A percentile compares a stretch with the other conserved stretches of the same genome.
Conservation (phyloP, 805 yeast genomes). For the Debaryomyces tyrocola region DNA sequence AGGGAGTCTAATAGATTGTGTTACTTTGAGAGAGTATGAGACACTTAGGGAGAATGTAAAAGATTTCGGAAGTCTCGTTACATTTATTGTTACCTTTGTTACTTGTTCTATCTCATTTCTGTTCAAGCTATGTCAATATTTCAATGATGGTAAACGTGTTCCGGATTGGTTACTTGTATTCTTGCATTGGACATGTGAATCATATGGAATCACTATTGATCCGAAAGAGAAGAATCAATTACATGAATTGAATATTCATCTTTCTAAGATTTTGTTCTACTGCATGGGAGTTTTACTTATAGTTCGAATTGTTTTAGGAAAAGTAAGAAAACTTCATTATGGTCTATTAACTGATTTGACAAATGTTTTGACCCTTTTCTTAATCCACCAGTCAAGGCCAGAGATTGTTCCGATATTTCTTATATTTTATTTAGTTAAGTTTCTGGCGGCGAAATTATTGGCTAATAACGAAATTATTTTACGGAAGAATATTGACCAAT, state of each 20-base stretch:
- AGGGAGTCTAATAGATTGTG: conserved; percentile 24
- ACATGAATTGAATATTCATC: conserved; percentile 22
- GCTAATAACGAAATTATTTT: conserved; percentile 3
- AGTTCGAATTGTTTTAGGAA: conserved; percentile 28
- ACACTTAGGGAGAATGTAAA: conserved; percentile 6
- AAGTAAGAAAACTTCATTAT: conserved; percentile 19
- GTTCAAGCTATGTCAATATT: conserved; percentile 56
- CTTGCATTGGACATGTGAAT: conserved; percentile 27
- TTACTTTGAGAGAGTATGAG: conserved; percentile 9
- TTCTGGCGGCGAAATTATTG: conserved; percentile 15
- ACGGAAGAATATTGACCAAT: conserved; percentile 13
- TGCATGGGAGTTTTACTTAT: conserved; percentile 29
- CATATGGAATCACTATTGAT: conserved; percentile 25
- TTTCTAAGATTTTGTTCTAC: conserved; percentile 24
- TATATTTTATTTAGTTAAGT: conserved; percentile 31
- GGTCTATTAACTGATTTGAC: conserved; percentile 35
- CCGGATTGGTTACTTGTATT: conserved; percentile 39
- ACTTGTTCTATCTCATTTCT: conserved; percentile 45
- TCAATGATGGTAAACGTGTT: conserved; percentile 53
- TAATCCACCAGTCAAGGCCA: conserved; percentile 55
- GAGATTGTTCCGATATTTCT: conserved; percentile 57
- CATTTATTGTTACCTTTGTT: conserved; percentile 49
- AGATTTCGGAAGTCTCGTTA: conserved; percentile 27
- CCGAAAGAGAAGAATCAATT: conserved; percentile 15
- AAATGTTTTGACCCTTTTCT: conserved; percentile 37